Percentiles rank a stretch among this genome's conserved stretches.
These are phyloP conservation scores for Exophiala sideris DNA, from an alignment of 2,329 filamentous ascomycete genomes.

Conservation along the genomic window DNA sequence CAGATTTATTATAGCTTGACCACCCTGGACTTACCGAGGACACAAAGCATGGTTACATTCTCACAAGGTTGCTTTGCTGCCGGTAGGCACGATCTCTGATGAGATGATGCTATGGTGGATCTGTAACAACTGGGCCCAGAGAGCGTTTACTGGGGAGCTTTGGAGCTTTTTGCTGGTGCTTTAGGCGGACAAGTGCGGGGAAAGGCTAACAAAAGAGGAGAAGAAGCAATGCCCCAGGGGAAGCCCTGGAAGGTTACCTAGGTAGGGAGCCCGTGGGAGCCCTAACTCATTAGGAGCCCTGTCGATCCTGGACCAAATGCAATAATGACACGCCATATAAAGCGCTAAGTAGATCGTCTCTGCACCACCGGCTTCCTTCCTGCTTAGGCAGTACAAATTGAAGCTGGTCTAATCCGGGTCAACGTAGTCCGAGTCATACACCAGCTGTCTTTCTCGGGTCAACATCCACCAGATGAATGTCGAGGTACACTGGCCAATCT, in stretches of 20 bases:
- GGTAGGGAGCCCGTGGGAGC: not conserved
- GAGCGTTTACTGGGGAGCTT: not conserved
- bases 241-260: not conserved
- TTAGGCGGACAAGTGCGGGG: not conserved
- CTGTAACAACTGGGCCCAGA: not conserved
- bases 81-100: no score
- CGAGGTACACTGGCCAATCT: constrained; percentile 43
- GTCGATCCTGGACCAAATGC: not conserved
- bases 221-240: not conserved
- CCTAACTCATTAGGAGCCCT: not conserved
- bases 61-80: no score
- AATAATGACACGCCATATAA: not conserved
- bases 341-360: not conserved
- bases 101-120: constrained; percentile 2
- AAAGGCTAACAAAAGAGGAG: no score
- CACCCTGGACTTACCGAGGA: no score
- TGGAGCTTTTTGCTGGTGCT: not conserved
- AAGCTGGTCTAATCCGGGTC: not conserved
- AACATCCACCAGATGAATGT: constrained; percentile 42
- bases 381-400: constrained; percentile 4
- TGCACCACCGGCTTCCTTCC: constrained; percentile 18
- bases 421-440: not conserved
- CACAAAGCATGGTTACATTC: no score
- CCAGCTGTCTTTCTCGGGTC: constrained; percentile 22
- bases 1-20: no score